Percentiles rank a stretch among this genome's conserved stretches.
phyloP scores from a whole-genome alignment of 306 rosid genomes.

The Vigna nakashimae region DNA sequence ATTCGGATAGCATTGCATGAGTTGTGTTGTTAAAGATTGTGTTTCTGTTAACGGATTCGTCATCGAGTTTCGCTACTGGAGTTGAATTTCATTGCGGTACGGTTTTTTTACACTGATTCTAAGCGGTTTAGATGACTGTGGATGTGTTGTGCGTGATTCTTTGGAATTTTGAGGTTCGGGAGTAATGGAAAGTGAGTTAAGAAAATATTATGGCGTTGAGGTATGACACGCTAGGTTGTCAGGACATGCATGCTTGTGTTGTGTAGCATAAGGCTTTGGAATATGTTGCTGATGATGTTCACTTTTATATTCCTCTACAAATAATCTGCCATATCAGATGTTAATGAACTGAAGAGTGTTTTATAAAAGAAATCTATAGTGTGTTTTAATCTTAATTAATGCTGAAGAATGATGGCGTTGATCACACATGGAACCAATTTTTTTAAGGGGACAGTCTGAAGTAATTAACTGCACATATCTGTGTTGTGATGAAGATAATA shows the following conservation, averaged over 20 bases:
- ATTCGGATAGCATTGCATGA: slow-evolving; percentile 42
- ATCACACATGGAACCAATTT: slow-evolving; percentile 30
- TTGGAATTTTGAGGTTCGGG: neutral
- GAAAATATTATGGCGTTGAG: neutral
- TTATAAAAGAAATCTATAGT: neutral
- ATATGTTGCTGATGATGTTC: slow-evolving; percentile 18
- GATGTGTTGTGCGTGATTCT: neutral
- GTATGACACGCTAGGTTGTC: slow-evolving; percentile 15
- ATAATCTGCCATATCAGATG: neutral
- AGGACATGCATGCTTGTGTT: slow-evolving; percentile 10
- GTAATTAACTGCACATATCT: slow-evolving; percentile 24
- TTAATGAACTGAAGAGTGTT: neutral
- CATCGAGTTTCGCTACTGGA: slow-evolving; percentile 24
- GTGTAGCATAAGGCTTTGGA: neutral
- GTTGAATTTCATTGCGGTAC: slow-evolving; percentile 31
- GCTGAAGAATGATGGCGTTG: slow-evolving; percentile 8
- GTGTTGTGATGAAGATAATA: slow-evolving; percentile 28
- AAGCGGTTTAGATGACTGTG: slow-evolving; percentile 14
- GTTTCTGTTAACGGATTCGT: slow-evolving; percentile 27
- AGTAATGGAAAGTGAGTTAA: slow-evolving; percentile 5
- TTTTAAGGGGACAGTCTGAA: slow-evolving; percentile 1
- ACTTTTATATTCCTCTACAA: neutral
- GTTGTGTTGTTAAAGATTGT: neutral
- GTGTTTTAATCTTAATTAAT: neutral
- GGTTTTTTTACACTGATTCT: slow-evolving; percentile 5